Evolutionary conservation across 257 asterid species (phyloP).

Genomic region (Solanum sitiens): DNA sequence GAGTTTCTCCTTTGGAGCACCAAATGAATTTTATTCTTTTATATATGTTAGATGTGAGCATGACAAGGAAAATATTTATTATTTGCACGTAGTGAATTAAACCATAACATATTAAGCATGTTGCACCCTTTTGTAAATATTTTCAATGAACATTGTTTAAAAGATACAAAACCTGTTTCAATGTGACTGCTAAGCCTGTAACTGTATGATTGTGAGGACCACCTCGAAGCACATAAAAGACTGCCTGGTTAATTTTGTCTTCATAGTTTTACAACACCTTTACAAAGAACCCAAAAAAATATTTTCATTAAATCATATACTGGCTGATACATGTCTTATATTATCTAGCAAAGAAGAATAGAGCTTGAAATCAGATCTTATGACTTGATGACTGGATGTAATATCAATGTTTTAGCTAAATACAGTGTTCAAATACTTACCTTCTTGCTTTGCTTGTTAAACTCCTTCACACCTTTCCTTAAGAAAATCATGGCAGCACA

Average conservation of each 20-base stretch:
- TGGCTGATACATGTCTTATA: neutral
- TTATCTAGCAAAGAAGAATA: neutral
- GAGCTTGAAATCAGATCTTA: neutral
- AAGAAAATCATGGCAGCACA: conserved; percentile 97
- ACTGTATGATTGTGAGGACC: conserved; percentile 98
- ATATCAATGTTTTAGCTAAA: neutral
- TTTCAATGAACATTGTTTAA: neutral
- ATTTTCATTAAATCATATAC: neutral
- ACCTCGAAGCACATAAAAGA: conserved; percentile 98
- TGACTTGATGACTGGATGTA: neutral
- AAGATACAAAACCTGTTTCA: conserved; percentile 57
- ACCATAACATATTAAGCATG: neutral
- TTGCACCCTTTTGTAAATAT: neutral
- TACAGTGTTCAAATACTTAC: conserved; percentile 25
- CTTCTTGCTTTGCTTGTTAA: conserved; percentile 80
- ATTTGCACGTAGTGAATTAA: neutral
- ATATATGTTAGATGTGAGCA: too few relatives aligned
- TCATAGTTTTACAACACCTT: conserved; percentile 83
- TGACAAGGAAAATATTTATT: too few relatives aligned
- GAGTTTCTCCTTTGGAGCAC: too few relatives aligned
- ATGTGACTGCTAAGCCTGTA: conserved; percentile 84
- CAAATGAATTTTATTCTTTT: too few relatives aligned
- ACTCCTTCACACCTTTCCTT: conserved; percentile 81
- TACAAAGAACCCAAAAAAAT: neutral
- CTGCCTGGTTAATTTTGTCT: conserved; percentile 92